Conservation (phyloP, 2,329 filamentous ascomycete species). For the Catunica adiposa region DNA sequence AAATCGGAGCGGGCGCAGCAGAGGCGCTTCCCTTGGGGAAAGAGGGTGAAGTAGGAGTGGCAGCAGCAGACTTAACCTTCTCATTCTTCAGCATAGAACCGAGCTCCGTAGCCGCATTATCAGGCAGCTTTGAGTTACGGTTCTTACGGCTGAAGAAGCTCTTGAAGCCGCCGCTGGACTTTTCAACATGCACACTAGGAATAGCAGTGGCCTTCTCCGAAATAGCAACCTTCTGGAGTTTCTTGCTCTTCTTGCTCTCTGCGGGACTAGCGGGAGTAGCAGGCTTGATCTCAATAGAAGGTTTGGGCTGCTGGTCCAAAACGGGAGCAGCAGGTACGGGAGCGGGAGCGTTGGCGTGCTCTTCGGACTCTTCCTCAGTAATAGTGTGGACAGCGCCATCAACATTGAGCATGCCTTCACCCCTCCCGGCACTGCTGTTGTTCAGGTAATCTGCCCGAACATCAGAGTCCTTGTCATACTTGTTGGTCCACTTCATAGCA, state of each 20-base stretch:
- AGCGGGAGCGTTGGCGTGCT: slow-evolving; percentile 25
- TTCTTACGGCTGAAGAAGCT: slow-evolving; percentile 53
- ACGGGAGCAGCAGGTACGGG: slow-evolving; percentile 17
- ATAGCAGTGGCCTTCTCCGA: slow-evolving; percentile 20
- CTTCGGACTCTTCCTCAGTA: slow-evolving; percentile 21
- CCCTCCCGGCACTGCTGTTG: slow-evolving; percentile 55
- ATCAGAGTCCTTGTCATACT: slow-evolving; percentile 70
- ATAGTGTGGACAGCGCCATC: slow-evolving; percentile 20
- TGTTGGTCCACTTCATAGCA: slow-evolving; percentile 91
- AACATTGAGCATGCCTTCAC: slow-evolving; percentile 24
- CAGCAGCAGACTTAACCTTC: slow-evolving; percentile 18
- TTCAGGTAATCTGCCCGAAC: slow-evolving; percentile 75
- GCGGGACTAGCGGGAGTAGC: slow-evolving; percentile 17
- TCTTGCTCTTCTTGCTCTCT: slow-evolving; percentile 23
- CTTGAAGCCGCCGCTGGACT: slow-evolving; percentile 34
- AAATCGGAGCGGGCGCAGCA: slow-evolving; percentile 16
- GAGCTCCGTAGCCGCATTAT: slow-evolving; percentile 34
- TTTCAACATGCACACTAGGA: slow-evolving; percentile 13
- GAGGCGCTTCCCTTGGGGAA: slow-evolving; percentile 14
- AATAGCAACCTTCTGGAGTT: slow-evolving; percentile 37
- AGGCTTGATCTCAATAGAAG: slow-evolving; percentile 9
- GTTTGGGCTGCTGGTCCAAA: slow-evolving; percentile 12
- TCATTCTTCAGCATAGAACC: slow-evolving; percentile 33
- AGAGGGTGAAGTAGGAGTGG: slow-evolving; percentile 18
- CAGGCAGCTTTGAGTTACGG: slow-evolving; percentile 37